A percentile compares a stretch with the other conserved stretches of the same genome.
These are phyloP conservation scores for Penicillium sp. DNA, from an alignment of 2,329 filamentous ascomycete species.

Conservation along the genomic window DNA sequence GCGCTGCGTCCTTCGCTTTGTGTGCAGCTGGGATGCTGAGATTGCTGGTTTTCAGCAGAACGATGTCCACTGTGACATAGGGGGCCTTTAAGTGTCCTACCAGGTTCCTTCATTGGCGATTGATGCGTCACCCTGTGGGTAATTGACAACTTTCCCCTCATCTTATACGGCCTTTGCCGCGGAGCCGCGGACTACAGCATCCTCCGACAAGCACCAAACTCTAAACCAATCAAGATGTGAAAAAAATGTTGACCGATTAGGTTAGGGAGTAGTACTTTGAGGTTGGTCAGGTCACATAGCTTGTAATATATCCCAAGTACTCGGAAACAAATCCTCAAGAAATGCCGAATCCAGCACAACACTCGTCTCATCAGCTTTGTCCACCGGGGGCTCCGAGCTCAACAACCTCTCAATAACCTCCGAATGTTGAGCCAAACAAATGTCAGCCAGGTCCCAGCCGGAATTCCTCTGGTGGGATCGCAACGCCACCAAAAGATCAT, in stretches of 20 bases:
- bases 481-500: conserved; percentile 42
- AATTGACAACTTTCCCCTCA: background rate
- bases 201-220: background rate
- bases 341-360: conserved; percentile 10
- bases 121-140: background rate
- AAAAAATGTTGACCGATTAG: background rate
- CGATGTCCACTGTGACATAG: background rate
- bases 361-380: background rate
- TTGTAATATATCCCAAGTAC: conserved; percentile 14
- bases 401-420: conserved; percentile 47
- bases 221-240: background rate
- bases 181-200: conserved; percentile 1
- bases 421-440: conserved; percentile 49
- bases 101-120: too few species aligned
- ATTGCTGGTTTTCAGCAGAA: background rate
- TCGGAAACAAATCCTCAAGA: conserved; percentile 11
- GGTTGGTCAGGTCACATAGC: conserved; percentile 5
- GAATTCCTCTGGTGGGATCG: conserved; percentile 39
- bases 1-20: background rate
- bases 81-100: background rate
- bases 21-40: background rate
- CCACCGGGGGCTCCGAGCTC: conserved; percentile 1
- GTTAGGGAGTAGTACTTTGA: too few species aligned
- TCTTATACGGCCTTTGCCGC: background rate
- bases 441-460: conserved; percentile 52